Base-by-base conservation (phyloP, 352 stramenopile species). In the Phytophthora boehmeriae region DNA sequence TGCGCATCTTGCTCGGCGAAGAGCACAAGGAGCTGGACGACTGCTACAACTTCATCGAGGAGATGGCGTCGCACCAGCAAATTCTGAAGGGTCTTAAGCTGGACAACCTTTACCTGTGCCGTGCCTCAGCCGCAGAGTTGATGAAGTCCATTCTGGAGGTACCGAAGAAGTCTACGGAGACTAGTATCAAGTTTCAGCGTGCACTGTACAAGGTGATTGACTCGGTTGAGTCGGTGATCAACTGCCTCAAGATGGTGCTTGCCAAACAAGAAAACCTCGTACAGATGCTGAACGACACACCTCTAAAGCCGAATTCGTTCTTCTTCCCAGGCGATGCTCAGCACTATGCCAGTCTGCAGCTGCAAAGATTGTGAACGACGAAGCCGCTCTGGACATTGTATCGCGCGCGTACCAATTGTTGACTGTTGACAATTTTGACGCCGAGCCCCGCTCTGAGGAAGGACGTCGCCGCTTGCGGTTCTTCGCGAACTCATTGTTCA, bases 111-210 rank as follows among this genome's bases (percentile, higher is more conserved):
- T 81, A 95, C 32, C 49, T 88, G 50, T 91, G 80, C 42, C 83
- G 84, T 43, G 70, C 84, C 23, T 68, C 75, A 4, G 77, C 66
- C 38, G 82, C 86, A 11, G 83, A 95, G 30, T 39, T 95, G 36
- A 95, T 95, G 86, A 95, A 95, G 53, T 75, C 86, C 0, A 83
- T 95, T 54, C 56, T 95, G 13, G 86, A 95, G 52, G 86, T 95
- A 11, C 86, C 83, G 4, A 89, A 90, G 57, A 80, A 80, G 39
- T 83, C 82, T 1, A 80, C 72, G 0, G 84, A 91, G 53, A 79
- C 64, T 4, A 92, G 82, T 57, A 92, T 95, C 52, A 95, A 95
- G 59, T 95, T 95, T 54, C 84, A 93, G 60, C 83, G 86, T 4
- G 76, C 83, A 11, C 47, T 95, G 44, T 95, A 95, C 70, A 80